Evolutionary conservation across 2,329 filamentous ascomycete genomes (phyloP), one percentile per base, ranked within the genome.

Genomic region (Talaromyces sp.): DNA sequence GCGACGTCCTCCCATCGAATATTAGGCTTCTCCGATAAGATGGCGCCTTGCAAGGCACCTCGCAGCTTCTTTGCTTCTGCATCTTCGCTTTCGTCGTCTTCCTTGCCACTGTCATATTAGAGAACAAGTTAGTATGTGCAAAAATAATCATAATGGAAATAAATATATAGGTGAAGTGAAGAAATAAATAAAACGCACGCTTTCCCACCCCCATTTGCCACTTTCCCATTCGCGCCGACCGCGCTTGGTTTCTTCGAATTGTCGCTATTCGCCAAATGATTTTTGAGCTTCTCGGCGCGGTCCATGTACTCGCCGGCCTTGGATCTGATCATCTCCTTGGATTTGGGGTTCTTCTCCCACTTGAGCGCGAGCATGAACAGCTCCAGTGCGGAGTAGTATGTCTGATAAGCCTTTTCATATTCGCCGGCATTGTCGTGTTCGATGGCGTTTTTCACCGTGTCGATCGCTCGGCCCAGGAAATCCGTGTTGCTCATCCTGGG

Each of bases 251-350:
- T 83, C 69, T 80, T 80, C 66, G 78, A 77, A 69, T 75, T 77
- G 58, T 83, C 85, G 58, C 70, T 73, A 67, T 93, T 89, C 57
- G 88, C 83, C 47, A 99, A 81, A 74, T 98, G 95, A 61, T 89
- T 87, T 79, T 99, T 99, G 66, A 99, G 86, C 82, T 98, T 98
- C 82, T 99, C 95, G 66, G 95, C 95, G 65, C 95, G 91, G 79
- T 97, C 94, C 89, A 99, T 96, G 83, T 99, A 99, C 75, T 97
- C 94, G 70, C 84, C 90, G 23, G 93, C 92, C 82, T 98, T 98
- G 69, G 90, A 87, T 69, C 95, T 89, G 77, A 99, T 97, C 86
- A 96, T 96, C 74, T 96, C 92, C 82, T 98, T 98, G 66, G 92
- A 93, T 70, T 93, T 94, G 66, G 90, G 88, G 80, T 97, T 98